Percentiles rank a stretch among this genome's conserved stretches.
Evolutionary conservation across 2,329 filamentous ascomycete genomes (phyloP).

Genomic region (Nigrospora sphaerica): DNA sequence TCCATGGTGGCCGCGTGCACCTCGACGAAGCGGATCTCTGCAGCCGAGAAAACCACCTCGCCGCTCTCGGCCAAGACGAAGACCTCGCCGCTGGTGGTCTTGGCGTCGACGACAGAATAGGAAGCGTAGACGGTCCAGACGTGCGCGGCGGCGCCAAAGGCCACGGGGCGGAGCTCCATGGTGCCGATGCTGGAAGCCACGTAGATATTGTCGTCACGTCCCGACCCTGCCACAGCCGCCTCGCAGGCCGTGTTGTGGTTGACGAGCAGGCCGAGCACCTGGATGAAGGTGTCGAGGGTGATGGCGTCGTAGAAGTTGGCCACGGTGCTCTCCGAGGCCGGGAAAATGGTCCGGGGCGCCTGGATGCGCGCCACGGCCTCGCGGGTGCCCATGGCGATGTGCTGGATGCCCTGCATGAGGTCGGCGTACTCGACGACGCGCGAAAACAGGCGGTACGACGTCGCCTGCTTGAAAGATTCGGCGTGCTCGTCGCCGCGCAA

Average conservation of each 20-base stretch:
- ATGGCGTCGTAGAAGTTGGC: too few species aligned
- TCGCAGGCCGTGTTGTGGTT: constrained; percentile 3
- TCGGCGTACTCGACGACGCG: too few species aligned
- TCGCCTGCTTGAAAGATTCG: too few species aligned
- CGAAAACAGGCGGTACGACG: too few species aligned
- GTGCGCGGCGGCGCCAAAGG: background rate
- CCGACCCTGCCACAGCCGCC: constrained; percentile 7
- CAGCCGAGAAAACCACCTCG: constrained; percentile 7
- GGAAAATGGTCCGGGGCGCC: too few species aligned
- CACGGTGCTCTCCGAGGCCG: too few species aligned
- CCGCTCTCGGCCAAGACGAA: constrained; percentile 10
- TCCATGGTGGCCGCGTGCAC: constrained; percentile 8
- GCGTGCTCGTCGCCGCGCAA: too few species aligned
- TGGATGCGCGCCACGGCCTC: too few species aligned
- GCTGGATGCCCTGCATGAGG: too few species aligned
- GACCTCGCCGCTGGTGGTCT: background rate
- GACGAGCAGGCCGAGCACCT: background rate
- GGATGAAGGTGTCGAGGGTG: background rate
- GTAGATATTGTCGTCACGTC: background rate
- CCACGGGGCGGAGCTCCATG: background rate
- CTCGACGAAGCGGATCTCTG: constrained; percentile 9
- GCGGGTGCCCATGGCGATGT: too few species aligned
- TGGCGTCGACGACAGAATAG: background rate
- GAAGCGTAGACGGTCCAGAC: background rate
- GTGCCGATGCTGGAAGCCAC: background rate